Evolutionary conservation across 345 rosid genomes (phyloP).

Genomic region (Cochlearia excelsa): DNA sequence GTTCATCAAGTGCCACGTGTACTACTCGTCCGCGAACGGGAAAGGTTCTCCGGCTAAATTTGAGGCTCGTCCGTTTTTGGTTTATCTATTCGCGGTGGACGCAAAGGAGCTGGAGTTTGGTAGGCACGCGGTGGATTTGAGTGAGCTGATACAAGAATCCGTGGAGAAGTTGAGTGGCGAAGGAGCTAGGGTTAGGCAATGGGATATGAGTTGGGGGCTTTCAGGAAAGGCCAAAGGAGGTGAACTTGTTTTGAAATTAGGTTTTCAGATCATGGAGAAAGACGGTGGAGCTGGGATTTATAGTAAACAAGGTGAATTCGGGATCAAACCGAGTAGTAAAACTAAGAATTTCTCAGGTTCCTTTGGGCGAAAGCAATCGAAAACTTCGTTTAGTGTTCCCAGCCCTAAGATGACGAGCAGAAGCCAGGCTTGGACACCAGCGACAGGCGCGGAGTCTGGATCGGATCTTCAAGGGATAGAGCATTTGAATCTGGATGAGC

Average conservation of each 20-base stretch:
- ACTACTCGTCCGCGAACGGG: conserved; percentile 53
- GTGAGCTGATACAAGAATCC: conserved; percentile 68
- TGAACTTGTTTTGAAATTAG: conserved; percentile 66
- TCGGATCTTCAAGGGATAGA: conserved; percentile 72
- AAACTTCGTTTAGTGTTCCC: conserved; percentile 78
- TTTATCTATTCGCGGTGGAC: conserved; percentile 69
- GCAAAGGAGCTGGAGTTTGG: conserved; percentile 89
- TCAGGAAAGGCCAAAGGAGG: conserved; percentile 95
- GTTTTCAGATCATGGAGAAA: conserved; percentile 94
- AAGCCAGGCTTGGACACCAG: conserved; percentile 64
- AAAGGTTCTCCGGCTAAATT: conserved; percentile 53
- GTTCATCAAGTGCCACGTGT: conserved; percentile 74
- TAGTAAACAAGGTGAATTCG: conserved; percentile 54
- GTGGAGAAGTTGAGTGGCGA: conserved; percentile 61
- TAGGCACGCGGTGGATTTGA: conserved; percentile 59
- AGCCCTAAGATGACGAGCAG: conserved; percentile 76
- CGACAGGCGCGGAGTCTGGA: conserved; percentile 32
- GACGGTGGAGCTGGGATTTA: conserved; percentile 90
- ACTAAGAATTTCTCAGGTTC: conserved; percentile 45
- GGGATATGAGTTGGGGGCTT: conserved; percentile 73
- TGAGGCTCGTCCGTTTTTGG: conserved; percentile 74
- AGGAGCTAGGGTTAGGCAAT: conserved; percentile 82
- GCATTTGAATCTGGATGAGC: conserved; percentile 85
- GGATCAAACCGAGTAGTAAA: conserved; percentile 43
- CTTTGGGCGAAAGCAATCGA: conserved; percentile 73